phyloP scores from a whole-genome alignment of 2,329 filamentous ascomycete genomes.

The Scortechinia acanthostroma region DNA sequence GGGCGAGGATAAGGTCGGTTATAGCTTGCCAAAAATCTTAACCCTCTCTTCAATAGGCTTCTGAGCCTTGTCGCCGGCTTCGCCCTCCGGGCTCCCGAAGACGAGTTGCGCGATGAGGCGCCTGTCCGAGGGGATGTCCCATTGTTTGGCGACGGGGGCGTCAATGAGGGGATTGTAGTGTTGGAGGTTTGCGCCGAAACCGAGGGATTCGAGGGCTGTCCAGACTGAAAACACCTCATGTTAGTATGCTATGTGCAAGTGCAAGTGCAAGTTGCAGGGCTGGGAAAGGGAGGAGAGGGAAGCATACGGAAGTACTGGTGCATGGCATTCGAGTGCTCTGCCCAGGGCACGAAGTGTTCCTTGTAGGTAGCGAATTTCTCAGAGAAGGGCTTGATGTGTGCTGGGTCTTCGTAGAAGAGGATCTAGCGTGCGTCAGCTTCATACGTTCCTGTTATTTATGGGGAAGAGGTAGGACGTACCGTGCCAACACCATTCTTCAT shows the following conservation, averaged over 20 bases:
- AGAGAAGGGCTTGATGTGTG: conserved; percentile 41
- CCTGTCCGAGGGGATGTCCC: conserved; percentile 69
- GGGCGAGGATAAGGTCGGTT: too few species aligned
- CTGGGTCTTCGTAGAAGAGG: conserved; percentile 61
- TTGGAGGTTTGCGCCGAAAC: conserved; percentile 81
- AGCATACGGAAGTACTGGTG: conserved; percentile 37
- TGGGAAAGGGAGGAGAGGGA: conserved; percentile 18
- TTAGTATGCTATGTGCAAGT: conserved; percentile 6
- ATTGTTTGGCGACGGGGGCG: conserved; percentile 59
- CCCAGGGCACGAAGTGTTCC: conserved; percentile 54
- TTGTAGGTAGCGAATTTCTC: conserved; percentile 48
- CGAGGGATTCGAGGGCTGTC: conserved; percentile 43
- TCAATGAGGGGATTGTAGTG: conserved; percentile 89
- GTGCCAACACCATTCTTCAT: conserved; percentile 55
- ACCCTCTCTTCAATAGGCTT: conserved; percentile 58
- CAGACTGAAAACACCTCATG: conserved; percentile 7
- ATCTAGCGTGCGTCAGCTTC: conserved; percentile 25
- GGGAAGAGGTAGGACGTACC: conserved; percentile 29
- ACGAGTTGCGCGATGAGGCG: conserved; percentile 76
- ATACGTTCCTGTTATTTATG: conserved; percentile 1
- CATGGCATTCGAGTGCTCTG: conserved; percentile 59
- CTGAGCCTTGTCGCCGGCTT: conserved; percentile 56
- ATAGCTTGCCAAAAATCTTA: conserved; percentile 44
- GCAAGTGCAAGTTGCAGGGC: too few species aligned
- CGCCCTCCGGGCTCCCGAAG: conserved; percentile 60